phyloP scores from a whole-genome alignment of 352 stramenopile species.

The Pythium plurisporium region DNA sequence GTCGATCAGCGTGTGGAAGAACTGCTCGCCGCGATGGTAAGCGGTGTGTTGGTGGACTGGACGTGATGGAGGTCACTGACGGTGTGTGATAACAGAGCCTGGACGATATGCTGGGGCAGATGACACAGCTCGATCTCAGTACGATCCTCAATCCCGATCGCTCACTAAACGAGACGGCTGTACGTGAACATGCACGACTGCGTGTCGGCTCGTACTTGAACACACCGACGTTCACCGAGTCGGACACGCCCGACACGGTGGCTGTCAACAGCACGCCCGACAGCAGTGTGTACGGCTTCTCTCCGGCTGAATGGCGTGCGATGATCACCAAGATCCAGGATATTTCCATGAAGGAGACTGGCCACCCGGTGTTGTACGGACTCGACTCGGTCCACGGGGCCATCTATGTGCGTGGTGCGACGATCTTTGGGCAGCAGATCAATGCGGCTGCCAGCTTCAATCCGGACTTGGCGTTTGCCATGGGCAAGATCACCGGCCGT shows the following conservation, averaged over 20 bases:
- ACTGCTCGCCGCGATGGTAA: conserved; percentile 11
- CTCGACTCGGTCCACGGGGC: conserved; percentile 73
- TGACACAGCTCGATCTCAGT: conserved; percentile 82
- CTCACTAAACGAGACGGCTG: conserved; percentile 38
- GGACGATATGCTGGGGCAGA: conserved; percentile 72
- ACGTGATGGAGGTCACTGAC: background rate
- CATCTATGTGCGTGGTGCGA: conserved; percentile 55
- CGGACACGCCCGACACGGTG: conserved; percentile 11
- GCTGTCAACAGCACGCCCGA: conserved; percentile 44
- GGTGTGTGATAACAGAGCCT: conserved; percentile 13
- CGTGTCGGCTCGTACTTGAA: conserved; percentile 83
- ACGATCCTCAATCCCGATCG: conserved; percentile 41
- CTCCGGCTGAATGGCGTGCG: conserved; percentile 41
- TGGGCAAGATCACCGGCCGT: conserved; percentile 43
- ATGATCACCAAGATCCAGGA: conserved; percentile 48
- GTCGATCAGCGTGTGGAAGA: conserved; percentile 6
- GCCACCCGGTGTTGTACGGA: conserved; percentile 57
- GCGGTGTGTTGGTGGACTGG: background rate
- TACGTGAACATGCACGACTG: conserved; percentile 50
- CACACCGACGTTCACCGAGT: conserved; percentile 38
- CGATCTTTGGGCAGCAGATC: conserved; percentile 71
- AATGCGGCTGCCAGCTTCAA: conserved; percentile 78
- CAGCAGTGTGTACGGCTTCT: conserved; percentile 34
- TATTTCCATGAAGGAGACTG: conserved; percentile 37
- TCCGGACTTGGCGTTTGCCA: conserved; percentile 31